A percentile compares a stretch with the other conserved stretches of the same genome.
phyloP scores from a whole-genome alignment of 257 asterid species.

The Jacaranda copaia region DNA sequence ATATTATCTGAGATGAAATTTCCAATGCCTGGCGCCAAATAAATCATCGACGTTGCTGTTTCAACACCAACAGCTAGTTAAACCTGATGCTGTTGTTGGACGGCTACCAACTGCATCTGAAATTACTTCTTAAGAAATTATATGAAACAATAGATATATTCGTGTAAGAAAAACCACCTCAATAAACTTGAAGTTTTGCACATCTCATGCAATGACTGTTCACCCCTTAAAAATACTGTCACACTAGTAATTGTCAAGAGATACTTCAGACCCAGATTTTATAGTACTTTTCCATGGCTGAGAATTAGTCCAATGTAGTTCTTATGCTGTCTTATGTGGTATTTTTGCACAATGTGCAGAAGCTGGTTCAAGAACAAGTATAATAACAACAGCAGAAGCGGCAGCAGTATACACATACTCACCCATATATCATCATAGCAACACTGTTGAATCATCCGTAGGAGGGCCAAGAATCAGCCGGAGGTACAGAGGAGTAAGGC shows the following conservation, averaged over 20 bases:
- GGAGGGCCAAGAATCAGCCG: slow-evolving; percentile 27
- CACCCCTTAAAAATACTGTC: neutral
- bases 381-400: slow-evolving; percentile 2
- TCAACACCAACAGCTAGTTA: no score
- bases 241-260: no score
- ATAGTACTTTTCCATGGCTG: neutral
- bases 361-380: slow-evolving; percentile 6
- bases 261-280: neutral
- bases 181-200: neutral
- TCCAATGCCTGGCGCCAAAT: no score
- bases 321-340: neutral
- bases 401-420: slow-evolving; percentile 28
- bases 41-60: no score
- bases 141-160: no score
- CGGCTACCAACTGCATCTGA: no score
- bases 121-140: no score
- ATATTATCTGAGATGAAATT: no score
- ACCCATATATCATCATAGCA: neutral
- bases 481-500: slow-evolving; percentile 60
- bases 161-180: no score
- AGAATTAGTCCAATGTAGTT: no score
- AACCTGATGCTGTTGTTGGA: no score
- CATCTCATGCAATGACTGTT: neutral
- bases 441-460: neutral
- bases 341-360: neutral